phyloP scores from a whole-genome alignment of 768 basidiomycete species.

The Cyathus striatus region DNA sequence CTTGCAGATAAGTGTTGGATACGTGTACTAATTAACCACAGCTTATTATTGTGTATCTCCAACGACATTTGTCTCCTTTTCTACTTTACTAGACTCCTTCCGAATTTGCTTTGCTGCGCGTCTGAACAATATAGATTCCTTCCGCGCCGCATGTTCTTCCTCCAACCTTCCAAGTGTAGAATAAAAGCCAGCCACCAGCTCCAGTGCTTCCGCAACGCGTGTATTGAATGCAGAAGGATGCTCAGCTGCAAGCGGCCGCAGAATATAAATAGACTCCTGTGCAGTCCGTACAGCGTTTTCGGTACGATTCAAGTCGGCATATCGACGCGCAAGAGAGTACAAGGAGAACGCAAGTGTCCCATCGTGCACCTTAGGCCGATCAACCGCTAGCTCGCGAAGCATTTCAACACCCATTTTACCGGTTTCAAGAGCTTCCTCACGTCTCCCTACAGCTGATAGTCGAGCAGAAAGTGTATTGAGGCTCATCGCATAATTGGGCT shows the following conservation, averaged over 20 bases:
- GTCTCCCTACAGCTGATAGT: neutral
- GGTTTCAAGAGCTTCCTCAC: neutral
- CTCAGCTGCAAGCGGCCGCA: conserved; percentile 1
- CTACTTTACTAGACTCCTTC: no score
- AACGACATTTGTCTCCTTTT: no score
- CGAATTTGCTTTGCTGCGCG: no score
- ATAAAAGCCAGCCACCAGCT: no score
- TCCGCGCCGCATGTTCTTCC: no score
- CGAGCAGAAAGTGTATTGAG: neutral
- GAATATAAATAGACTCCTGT: no score
- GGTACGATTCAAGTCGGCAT: neutral
- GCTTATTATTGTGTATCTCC: no score
- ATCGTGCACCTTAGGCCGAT: neutral
- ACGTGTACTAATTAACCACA: no score
- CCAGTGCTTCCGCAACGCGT: conserved; percentile 1
- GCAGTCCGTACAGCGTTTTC: neutral
- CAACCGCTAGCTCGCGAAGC: neutral
- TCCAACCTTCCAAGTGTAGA: no score
- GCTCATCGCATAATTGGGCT: neutral
- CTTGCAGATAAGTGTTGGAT: no score
- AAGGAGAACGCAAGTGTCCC: neutral
- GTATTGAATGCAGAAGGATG: conserved; percentile 2
- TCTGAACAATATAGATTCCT: no score
- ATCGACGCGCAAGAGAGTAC: neutral
- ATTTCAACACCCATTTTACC: neutral